A percentile compares a stretch with the other conserved stretches of the same genome.
Evolutionary conservation across 2,329 filamentous ascomycete species (phyloP).

Genomic region (Cladosporium sp.): DNA sequence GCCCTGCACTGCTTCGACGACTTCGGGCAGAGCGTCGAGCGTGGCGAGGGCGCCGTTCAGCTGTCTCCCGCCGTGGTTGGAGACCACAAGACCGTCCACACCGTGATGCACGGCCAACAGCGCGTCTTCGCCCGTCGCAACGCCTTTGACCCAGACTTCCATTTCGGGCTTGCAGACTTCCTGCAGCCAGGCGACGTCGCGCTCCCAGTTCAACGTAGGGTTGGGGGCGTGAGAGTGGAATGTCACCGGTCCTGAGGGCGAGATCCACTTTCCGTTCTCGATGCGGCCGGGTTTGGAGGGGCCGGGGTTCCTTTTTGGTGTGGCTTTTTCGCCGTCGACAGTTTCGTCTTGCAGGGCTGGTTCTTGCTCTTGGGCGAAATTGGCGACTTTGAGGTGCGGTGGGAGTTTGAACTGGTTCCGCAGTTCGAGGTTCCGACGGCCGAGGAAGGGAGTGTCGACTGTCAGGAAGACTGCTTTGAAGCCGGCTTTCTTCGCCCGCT

Average conservation of each 20-base stretch:
- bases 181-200: slow-evolving; percentile 47
- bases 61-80: slow-evolving; percentile 55
- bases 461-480: slow-evolving; percentile 55
- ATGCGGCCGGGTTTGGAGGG: slow-evolving; percentile 1
- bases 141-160: slow-evolving; percentile 44
- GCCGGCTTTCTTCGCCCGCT: slow-evolving; percentile 36
- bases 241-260: slow-evolving; percentile 33
- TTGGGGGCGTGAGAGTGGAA: slow-evolving; percentile 39
- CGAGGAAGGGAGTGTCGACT: slow-evolving; percentile 53
- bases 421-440: slow-evolving; percentile 50
- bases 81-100: slow-evolving; percentile 46
- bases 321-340: slow-evolving; percentile 12
- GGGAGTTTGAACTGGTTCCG: slow-evolving; percentile 48
- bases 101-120: slow-evolving; percentile 37
- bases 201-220: slow-evolving; percentile 43
- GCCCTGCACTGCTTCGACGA: slow-evolving; percentile 31
- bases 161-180: slow-evolving; percentile 40
- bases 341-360: slow-evolving; percentile 15
- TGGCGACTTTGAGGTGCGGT: slow-evolving; percentile 32
- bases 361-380: slow-evolving; percentile 28
- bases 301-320: not conserved
- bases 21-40: slow-evolving; percentile 42
- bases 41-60: slow-evolving; percentile 52
- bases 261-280: slow-evolving; percentile 23
- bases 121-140: slow-evolving; percentile 38